phyloP scores from a whole-genome alignment of 306 rosid genomes.

The Quercus robur region DNA sequence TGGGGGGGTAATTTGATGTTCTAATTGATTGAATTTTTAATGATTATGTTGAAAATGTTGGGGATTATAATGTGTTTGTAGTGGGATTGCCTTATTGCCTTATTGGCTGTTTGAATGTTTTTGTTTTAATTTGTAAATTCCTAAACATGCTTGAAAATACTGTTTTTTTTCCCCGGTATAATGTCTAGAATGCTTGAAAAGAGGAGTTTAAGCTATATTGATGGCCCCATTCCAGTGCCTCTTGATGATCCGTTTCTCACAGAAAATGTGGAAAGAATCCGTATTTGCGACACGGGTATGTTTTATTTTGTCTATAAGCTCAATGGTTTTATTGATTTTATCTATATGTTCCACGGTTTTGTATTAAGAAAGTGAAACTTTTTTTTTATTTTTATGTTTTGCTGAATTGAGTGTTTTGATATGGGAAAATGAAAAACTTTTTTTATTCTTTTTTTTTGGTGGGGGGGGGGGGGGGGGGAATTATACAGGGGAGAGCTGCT shows the following conservation, averaged over 20 bases:
- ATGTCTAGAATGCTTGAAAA: conserved; percentile 85
- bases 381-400: neutral
- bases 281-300: conserved; percentile 74
- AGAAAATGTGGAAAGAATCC: conserved; percentile 75
- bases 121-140: too few species aligned
- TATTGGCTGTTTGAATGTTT: neutral
- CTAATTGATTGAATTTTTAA: too few species aligned
- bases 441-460: too few species aligned
- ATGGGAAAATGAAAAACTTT: neutral
- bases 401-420: neutral
- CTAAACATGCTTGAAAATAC: too few species aligned
- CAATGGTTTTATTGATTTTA: neutral
- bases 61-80: too few species aligned
- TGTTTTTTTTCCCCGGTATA: neutral
- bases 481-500: neutral
- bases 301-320: neutral
- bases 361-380: neutral
- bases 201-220: conserved; percentile 83
- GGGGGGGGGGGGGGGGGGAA: neutral
- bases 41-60: too few species aligned
- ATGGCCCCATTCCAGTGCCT: conserved; percentile 77
- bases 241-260: conserved; percentile 60
- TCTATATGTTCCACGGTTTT: neutral
- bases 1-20: too few species aligned
- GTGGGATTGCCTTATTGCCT: too few species aligned